These are phyloP conservation scores for Diaporthe nobilis DNA, from an alignment of 2,329 filamentous ascomycete species.

Conservation along the genomic window DNA sequence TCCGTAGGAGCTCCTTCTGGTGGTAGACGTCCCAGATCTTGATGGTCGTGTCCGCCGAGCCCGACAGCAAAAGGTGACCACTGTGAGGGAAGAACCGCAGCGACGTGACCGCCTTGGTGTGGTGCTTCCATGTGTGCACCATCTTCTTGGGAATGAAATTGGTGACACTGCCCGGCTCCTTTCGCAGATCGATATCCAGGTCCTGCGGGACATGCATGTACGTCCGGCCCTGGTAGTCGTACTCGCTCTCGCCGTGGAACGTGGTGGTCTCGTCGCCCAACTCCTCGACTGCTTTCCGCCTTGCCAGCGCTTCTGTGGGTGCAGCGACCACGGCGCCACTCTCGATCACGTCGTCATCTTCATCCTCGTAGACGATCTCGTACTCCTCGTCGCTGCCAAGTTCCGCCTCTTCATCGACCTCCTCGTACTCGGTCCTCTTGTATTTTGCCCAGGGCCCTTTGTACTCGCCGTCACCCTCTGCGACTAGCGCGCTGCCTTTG, in stretches of 20 bases:
- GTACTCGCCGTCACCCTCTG: slow-evolving; percentile 90
- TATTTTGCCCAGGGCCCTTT: slow-evolving; percentile 96
- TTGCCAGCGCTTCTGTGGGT: slow-evolving; percentile 66
- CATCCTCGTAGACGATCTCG: slow-evolving; percentile 83
- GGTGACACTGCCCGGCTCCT: slow-evolving; percentile 83
- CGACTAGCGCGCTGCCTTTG: slow-evolving; percentile 86
- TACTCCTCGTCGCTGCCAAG: slow-evolving; percentile 85
- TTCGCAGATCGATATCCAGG: slow-evolving; percentile 85
- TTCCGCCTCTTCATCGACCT: slow-evolving; percentile 80
- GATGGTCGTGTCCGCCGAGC: slow-evolving; percentile 90
- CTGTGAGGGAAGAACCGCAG: slow-evolving; percentile 90
- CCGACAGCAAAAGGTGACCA: slow-evolving; percentile 89
- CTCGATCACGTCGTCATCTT: slow-evolving; percentile 75
- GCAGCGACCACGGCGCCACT: slow-evolving; percentile 74
- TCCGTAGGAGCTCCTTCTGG: slow-evolving; percentile 86
- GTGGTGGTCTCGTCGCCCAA: slow-evolving; percentile 83
- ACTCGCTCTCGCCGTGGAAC: slow-evolving; percentile 86
- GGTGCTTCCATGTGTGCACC: slow-evolving; percentile 89
- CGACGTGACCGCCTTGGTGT: slow-evolving; percentile 87
- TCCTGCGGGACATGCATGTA: slow-evolving; percentile 99
- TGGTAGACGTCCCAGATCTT: slow-evolving; percentile 98
- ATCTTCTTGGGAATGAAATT: slow-evolving; percentile 97
- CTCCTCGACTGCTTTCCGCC: slow-evolving; percentile 71
- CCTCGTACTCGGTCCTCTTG: slow-evolving; percentile 78
- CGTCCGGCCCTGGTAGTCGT: slow-evolving; percentile 94